A percentile compares a stretch with the other conserved stretches of the same genome.
Conservation (phyloP, 139 green algal species). For the Coccomyxa sp. region DNA sequence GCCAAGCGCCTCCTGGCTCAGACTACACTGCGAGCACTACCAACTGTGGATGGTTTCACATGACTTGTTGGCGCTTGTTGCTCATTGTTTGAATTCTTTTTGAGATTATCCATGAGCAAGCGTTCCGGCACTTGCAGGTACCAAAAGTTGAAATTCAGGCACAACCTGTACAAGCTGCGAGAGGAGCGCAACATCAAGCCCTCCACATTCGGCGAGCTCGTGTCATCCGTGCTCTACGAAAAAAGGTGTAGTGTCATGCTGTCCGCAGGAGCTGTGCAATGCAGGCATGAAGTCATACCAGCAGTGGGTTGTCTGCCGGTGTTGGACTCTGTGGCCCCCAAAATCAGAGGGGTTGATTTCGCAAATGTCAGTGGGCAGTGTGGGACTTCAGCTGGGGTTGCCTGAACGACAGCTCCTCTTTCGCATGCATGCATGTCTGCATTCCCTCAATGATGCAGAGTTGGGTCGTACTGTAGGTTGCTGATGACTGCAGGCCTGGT, state of each 20-base stretch:
- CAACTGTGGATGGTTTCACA: too few species aligned
- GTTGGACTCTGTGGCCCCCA: neutral
- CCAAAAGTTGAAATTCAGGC: conserved; percentile 75
- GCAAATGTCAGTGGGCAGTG: neutral
- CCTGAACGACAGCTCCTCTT: neutral
- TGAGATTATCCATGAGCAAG: too few species aligned
- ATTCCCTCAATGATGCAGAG: too few species aligned
- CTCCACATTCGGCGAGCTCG: conserved; percentile 84
- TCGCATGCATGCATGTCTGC: too few species aligned
- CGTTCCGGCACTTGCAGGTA: conserved; percentile 7
- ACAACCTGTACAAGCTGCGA: conserved; percentile 97
- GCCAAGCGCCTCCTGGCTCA: too few species aligned
- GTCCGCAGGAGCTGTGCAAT: neutral
- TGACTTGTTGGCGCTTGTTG: too few species aligned
- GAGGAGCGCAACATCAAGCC: conserved; percentile 97
- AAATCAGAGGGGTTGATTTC: neutral
- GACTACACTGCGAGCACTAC: neutral
- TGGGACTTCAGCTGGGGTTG: neutral
- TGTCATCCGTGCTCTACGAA: conserved; percentile 94
- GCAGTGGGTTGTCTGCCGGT: neutral
- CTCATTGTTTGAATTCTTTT: too few species aligned
- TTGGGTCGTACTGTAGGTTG: too few species aligned
- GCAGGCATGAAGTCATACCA: neutral
- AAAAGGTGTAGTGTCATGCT: conserved; percentile 42
- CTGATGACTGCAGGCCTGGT: too few species aligned